A percentile compares a stretch with the other conserved stretches of the same genome.
phyloP scores from a whole-genome alignment of 2,329 filamentous ascomycete genomes.

The Bertia moriformis region DNA sequence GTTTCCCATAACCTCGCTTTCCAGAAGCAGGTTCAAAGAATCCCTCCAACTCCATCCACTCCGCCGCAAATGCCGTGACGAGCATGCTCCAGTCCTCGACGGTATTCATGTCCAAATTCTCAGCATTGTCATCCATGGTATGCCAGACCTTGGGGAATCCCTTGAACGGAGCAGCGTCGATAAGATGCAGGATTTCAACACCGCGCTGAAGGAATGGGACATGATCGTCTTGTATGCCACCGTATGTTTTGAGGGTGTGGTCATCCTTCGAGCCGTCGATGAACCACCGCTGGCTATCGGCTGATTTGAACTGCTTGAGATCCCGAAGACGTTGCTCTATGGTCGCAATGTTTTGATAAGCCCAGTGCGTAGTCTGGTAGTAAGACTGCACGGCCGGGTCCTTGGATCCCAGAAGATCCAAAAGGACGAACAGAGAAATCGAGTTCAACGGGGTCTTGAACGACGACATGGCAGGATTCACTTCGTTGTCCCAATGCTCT shows the following conservation, averaged over 20 bases:
- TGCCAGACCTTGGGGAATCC: constrained; percentile 61
- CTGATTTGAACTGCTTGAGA: constrained; percentile 40
- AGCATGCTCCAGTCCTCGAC: constrained; percentile 67
- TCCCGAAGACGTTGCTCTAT: constrained; percentile 51
- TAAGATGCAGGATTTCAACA: constrained; percentile 60
- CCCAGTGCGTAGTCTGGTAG: constrained; percentile 71
- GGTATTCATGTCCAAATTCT: constrained; percentile 56
- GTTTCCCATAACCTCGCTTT: too few species aligned
- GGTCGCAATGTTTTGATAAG: constrained; percentile 51
- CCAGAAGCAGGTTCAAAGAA: too few species aligned
- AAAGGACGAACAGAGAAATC: constrained; percentile 62
- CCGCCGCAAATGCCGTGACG: constrained; percentile 57
- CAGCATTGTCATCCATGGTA: constrained; percentile 53
- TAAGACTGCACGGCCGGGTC: constrained; percentile 53
- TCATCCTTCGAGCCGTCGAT: constrained; percentile 33
- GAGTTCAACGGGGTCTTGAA: constrained; percentile 57
- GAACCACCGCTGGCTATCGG: constrained; percentile 8
- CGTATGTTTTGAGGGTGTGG: constrained; percentile 30
- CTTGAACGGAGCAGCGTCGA: constrained; percentile 27
- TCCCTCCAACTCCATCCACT: constrained; percentile 52
- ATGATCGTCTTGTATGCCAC: constrained; percentile 56
- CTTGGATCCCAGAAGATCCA: constrained; percentile 56
- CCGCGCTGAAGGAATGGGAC: constrained; percentile 62
- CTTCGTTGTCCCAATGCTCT: constrained; percentile 51
- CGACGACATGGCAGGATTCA: constrained; percentile 52